Evolutionary conservation across 2,329 filamentous ascomycete genomes (phyloP).

Genomic region (Uncinocarpus reesii): DNA sequence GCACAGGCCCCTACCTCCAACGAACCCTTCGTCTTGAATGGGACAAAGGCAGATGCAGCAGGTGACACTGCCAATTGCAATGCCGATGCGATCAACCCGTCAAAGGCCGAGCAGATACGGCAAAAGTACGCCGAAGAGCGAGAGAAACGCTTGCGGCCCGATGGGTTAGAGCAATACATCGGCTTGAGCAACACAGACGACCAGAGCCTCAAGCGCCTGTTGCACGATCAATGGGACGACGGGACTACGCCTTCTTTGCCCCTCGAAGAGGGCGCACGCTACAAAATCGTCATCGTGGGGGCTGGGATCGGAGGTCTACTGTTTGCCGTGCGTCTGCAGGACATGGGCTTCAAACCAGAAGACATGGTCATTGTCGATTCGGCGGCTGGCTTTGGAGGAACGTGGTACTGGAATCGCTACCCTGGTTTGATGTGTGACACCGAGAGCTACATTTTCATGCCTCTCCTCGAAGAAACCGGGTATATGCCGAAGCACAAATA

Average conservation of each 20-base stretch:
- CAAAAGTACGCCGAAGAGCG: constrained; percentile 10
- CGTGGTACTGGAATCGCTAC: constrained; percentile 42
- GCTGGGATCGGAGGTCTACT: constrained; percentile 38
- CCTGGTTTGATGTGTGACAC: constrained; percentile 46
- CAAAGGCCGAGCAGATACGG: background rate
- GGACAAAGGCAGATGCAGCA: background rate
- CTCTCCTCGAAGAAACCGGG: constrained; percentile 45
- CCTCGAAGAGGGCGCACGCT: constrained; percentile 33
- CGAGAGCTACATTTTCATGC: constrained; percentile 50
- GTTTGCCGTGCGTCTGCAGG: constrained; percentile 28
- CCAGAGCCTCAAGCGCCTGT: constrained; percentile 31
- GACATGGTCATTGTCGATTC: constrained; percentile 26
- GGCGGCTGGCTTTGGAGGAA: constrained; percentile 41
- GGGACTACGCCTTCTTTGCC: constrained; percentile 44
- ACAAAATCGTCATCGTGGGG: constrained; percentile 30
- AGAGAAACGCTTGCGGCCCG: constrained; percentile 10
- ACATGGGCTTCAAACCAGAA: constrained; percentile 30
- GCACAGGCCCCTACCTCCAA: too few relatives aligned
- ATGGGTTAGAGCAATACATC: constrained; percentile 5
- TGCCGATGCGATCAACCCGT: background rate
- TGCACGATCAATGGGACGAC: constrained; percentile 36
- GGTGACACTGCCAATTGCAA: too few relatives aligned
- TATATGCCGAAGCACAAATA: constrained; percentile 36
- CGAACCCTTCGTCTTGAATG: background rate
- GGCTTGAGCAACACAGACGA: background rate